Conservation (phyloP, 73 alveolate genomes). For the Symbiodinium natans region DNA sequence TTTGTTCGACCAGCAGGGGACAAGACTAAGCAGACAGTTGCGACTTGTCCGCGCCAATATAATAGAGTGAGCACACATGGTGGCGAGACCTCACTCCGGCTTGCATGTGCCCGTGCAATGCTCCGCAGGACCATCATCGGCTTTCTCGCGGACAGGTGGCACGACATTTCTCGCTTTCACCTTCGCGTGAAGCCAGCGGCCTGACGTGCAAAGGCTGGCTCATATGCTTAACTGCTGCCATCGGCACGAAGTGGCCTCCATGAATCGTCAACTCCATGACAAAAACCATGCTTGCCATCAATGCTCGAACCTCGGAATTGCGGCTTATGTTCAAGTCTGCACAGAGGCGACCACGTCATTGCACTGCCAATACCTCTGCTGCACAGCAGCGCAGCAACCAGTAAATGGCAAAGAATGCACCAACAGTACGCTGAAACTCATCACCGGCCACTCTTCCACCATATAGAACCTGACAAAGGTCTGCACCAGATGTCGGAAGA, state of each 20-base stretch:
- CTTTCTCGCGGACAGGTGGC: background rate
- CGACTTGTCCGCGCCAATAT: too few relatives aligned
- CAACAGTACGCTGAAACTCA: conserved; percentile 89
- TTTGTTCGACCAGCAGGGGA: background rate
- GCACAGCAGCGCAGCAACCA: conserved; percentile 46
- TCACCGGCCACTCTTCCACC: conserved; percentile 86
- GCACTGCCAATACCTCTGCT: background rate
- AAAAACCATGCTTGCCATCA: conserved; percentile 81
- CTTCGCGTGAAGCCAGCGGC: conserved; percentile 65
- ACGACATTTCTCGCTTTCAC: conserved; percentile 39
- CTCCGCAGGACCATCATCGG: too few relatives aligned
- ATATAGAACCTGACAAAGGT: background rate
- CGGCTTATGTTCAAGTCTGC: background rate
- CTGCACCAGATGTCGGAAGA: too few relatives aligned
- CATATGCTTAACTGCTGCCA: background rate
- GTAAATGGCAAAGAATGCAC: conserved; percentile 89
- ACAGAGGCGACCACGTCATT: background rate
- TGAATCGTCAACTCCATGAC: conserved; percentile 70
- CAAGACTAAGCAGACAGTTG: too few relatives aligned
- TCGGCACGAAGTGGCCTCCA: conserved; percentile 21
- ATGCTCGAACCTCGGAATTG: conserved; percentile 4
- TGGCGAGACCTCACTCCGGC: too few relatives aligned
- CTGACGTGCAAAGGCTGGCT: background rate
- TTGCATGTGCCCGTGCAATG: too few relatives aligned
- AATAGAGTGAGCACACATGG: too few relatives aligned